Evolutionary conservation across 2,329 filamentous ascomycete species (phyloP).

Genomic region (Stemphylium vesicarium): DNA sequence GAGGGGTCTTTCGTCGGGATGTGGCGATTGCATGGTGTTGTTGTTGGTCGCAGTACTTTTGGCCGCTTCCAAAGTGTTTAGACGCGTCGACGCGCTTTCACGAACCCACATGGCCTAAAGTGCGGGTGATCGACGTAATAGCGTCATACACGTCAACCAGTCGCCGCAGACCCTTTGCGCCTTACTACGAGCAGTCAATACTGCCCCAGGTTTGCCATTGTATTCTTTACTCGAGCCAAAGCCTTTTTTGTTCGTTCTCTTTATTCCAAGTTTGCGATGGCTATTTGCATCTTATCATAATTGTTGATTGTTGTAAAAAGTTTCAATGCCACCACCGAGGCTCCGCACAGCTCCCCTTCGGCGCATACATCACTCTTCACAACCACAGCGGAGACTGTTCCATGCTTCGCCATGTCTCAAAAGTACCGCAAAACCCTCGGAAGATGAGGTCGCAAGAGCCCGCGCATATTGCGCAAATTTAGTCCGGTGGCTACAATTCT

Average conservation of each 20-base stretch:
- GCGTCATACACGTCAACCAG: slow-evolving; percentile 33
- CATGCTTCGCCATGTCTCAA: slow-evolving; percentile 30
- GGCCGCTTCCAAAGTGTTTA: slow-evolving; percentile 12
- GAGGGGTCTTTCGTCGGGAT: slow-evolving; percentile 59
- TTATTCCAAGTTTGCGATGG: slow-evolving; percentile 11
- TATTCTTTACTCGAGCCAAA: not conserved
- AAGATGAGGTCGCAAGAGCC: slow-evolving; percentile 60
- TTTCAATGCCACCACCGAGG: slow-evolving; percentile 35
- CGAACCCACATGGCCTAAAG: slow-evolving; percentile 28
- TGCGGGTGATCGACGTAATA: slow-evolving; percentile 31
- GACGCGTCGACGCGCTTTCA: slow-evolving; percentile 45
- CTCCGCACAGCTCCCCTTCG: slow-evolving; percentile 25
- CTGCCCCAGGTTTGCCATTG: not conserved
- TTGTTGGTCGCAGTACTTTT: slow-evolving; percentile 3
- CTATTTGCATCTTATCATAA: slow-evolving; percentile 2
- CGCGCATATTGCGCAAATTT: slow-evolving; percentile 65
- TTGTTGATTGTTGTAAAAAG: slow-evolving; percentile 9
- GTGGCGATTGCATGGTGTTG: slow-evolving; percentile 46
- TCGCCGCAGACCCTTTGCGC: slow-evolving; percentile 16
- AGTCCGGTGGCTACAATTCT: slow-evolving; percentile 53
- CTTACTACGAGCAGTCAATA: slow-evolving; percentile 9
- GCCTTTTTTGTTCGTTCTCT: not conserved
- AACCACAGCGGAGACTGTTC: slow-evolving; percentile 23
- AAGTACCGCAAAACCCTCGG: slow-evolving; percentile 37
- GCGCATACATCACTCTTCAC: slow-evolving; percentile 18